A percentile compares a stretch with the other conserved stretches of the same genome.
Conservation (phyloP, 2,329 filamentous ascomycete genomes). For the Pseudogymnoascus sp. region DNA sequence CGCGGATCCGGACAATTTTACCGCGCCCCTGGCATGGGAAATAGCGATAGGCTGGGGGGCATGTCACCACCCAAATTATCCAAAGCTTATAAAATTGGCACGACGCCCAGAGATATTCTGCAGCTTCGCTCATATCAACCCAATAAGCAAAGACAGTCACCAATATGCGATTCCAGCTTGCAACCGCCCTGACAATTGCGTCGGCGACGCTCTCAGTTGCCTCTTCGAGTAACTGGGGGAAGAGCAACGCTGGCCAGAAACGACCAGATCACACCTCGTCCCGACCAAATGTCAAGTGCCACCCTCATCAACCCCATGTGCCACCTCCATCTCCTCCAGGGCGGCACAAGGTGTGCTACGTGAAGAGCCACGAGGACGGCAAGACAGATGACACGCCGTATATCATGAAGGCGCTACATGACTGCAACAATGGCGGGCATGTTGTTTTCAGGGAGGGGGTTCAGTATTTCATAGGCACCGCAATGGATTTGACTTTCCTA, state of each 20-base stretch:
- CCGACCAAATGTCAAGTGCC: slow-evolving; percentile 14
- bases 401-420: slow-evolving; percentile 40
- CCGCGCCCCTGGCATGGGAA: not conserved
- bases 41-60: not conserved
- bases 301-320: slow-evolving; percentile 2
- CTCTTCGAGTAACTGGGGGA: slow-evolving; percentile 14
- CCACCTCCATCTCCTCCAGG: not conserved
- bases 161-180: slow-evolving; percentile 23
- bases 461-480: slow-evolving; percentile 49
- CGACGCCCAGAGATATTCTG: not conserved
- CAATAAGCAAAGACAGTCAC: not conserved
- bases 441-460: slow-evolving; percentile 44
- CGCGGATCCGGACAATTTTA: not conserved
- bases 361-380: slow-evolving; percentile 15
- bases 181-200: slow-evolving; percentile 16
- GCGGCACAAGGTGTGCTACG: slow-evolving; percentile 15
- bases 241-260: slow-evolving; percentile 10
- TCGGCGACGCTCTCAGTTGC: slow-evolving; percentile 20
- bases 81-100: not conserved
- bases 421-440: slow-evolving; percentile 40
- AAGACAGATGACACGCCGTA: slow-evolving; percentile 40
- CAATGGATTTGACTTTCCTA: slow-evolving; percentile 54
- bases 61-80: not conserved
- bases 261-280: slow-evolving; percentile 18
- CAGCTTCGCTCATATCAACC: not conserved